Conservation (phyloP, 164 flowering plant genomes). For the Vitis amurensis region DNA sequence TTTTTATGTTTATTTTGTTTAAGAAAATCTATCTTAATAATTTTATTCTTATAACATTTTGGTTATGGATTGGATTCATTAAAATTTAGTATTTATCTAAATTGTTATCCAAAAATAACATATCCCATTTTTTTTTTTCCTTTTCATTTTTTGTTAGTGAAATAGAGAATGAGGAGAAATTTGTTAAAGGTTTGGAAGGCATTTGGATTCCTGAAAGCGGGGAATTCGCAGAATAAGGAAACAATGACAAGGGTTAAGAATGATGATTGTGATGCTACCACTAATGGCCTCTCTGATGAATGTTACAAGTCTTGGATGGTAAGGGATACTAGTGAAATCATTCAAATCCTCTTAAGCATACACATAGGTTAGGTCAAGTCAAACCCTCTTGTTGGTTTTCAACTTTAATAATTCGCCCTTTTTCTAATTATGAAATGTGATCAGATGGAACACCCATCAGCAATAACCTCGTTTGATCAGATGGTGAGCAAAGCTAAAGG, state of each 20-base stretch:
- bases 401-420: background rate
- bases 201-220: constrained; percentile 32
- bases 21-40: too few species aligned
- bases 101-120: too few species aligned
- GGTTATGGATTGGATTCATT: too few species aligned
- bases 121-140: too few species aligned
- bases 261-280: constrained; percentile 7
- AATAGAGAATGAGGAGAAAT: constrained; percentile 19
- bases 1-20: too few species aligned
- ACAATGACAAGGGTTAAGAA: constrained; percentile 17
- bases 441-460: constrained; percentile 66
- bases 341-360: background rate
- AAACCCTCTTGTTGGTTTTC: too few species aligned
- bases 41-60: too few species aligned
- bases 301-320: constrained; percentile 55
- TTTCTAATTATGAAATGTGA: background rate
- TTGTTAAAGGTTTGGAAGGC: constrained; percentile 19
- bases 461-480: constrained; percentile 41
- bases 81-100: too few species aligned
- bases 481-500: constrained; percentile 43
- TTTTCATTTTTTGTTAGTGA: background rate
- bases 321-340: background rate
- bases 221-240: constrained; percentile 16
- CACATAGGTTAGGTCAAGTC: background rate
- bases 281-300: constrained; percentile 3